Base-by-base conservation (phyloP, 2,329 filamentous ascomycete genomes). In the Zymoseptoria passerinii region DNA sequence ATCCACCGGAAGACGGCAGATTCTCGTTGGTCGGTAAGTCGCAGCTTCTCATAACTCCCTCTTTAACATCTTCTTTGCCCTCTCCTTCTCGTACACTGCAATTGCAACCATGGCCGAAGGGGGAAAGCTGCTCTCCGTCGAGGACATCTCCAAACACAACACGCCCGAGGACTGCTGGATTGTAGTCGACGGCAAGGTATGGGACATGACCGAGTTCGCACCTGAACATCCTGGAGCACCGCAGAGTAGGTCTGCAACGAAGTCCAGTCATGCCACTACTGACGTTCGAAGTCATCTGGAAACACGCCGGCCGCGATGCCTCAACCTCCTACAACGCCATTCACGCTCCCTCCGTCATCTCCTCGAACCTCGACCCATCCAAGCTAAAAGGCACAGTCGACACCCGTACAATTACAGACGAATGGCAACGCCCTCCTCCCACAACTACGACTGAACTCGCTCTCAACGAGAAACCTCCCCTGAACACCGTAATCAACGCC, bases 151-250 rank as follows among this genome's bases (percentile, higher is more conserved):
- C 9, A 66, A 68, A 54, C 70, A 71, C 61, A 66, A 66, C 58
- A 63, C 63, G 9, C 61, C 65, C 10, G 63, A 68, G 6, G 65
- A 70, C 56, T 78, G 76, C 65, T 89, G 86, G 86, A 81, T 89
- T 60, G 85, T 87, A 27, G 79, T 89, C 16, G 80, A 88, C 66
- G 80, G 81, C 44, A 79, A 81, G 64, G 83, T 88, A 28, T 88
- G 85, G 76, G 84, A 89, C 70, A 73, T 89, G 54, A 86, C 83
- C 16, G 78, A 83, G n/a, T 88, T 89, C 68, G 76, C 83, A 19
- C 79, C 80, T 19, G 77, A 83, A 58, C 83, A 86, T 70, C 82
- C 83, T 5, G 83, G 83, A 28, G 83, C 83, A 20, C 75, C 81
- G 56, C 77, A 73, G 50, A 80, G 81, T 77, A 70, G 59, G 65